Percentiles rank a stretch among this genome's conserved stretches.
phyloP scores from a whole-genome alignment of 805 yeast species.

The Priceomyces medius region DNA sequence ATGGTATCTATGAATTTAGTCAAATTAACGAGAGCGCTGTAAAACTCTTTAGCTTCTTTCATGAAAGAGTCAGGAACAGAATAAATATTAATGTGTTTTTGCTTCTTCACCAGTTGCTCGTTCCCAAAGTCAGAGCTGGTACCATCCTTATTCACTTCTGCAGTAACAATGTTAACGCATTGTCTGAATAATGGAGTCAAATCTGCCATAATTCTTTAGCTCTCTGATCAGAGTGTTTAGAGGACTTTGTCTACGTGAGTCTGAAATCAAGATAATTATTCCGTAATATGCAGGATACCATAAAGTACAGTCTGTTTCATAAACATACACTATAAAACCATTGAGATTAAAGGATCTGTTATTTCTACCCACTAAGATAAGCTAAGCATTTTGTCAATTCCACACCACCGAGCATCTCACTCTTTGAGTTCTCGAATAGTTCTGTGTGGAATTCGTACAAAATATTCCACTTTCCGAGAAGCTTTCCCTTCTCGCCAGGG shows the following conservation, averaged over 20 bases:
- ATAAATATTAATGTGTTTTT: background rate
- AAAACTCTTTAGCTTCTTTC: conserved; percentile 39
- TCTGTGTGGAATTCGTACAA: conserved; percentile 34
- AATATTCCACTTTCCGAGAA: conserved; percentile 41
- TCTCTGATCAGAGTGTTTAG: no score
- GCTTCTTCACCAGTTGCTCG: background rate
- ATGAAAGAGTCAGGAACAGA: conserved; percentile 38
- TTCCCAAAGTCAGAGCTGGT: background rate
- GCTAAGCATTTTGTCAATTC: conserved; percentile 32
- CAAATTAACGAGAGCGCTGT: conserved; percentile 29
- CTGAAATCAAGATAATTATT: background rate
- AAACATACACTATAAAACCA: background rate
- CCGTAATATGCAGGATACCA: background rate
- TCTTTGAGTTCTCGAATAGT: conserved; percentile 13
- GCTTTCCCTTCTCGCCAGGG: conserved; percentile 28
- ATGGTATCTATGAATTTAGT: conserved; percentile 28
- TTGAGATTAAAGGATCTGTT: background rate
- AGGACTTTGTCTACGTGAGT: background rate
- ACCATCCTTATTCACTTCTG: conserved; percentile 21
- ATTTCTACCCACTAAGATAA: conserved; percentile 25
- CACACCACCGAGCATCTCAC: conserved; percentile 22
- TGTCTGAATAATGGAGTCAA: conserved; percentile 48
- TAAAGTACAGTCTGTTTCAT: no score
- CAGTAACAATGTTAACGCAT: conserved; percentile 45
- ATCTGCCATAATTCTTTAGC: conserved; percentile 51